These are phyloP conservation scores for Kockiozyma suomiensis DNA, from an alignment of 805 yeast species.

Conservation along the genomic window DNA sequence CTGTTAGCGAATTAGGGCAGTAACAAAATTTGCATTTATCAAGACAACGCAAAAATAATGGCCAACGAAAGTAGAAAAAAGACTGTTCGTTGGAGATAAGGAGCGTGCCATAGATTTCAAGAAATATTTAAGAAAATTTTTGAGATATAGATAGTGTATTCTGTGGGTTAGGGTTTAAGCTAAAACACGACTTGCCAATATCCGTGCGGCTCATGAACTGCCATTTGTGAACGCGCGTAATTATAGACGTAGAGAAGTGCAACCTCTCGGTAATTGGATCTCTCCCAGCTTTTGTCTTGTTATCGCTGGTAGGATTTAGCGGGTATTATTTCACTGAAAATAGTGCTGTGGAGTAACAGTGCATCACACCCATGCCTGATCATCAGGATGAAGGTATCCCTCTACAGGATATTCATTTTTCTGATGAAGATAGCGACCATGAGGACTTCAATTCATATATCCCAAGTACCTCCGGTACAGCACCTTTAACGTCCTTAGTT, in stretches of 20 bases:
- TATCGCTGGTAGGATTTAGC: no score
- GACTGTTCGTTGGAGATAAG: conserved; percentile 18
- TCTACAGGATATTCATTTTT: background rate
- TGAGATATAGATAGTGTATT: background rate
- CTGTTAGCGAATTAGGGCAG: conserved; percentile 28
- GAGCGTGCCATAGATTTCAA: conserved; percentile 9
- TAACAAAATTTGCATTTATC: conserved; percentile 6
- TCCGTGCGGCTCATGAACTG: no score
- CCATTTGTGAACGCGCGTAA: no score
- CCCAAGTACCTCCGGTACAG: background rate
- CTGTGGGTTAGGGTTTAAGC: background rate
- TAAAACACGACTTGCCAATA: no score
- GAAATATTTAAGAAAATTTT: background rate
- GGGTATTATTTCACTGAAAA: no score
- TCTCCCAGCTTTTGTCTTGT: background rate
- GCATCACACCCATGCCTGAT: background rate
- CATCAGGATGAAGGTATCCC: background rate
- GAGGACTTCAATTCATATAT: background rate
- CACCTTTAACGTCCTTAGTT: background rate
- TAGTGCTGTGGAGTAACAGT: background rate
- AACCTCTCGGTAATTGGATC: no score
- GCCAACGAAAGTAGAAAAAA: conserved; percentile 12
- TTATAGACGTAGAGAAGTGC: no score
- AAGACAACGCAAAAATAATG: conserved; percentile 16
- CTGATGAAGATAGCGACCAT: background rate